phyloP scores from a whole-genome alignment of 2,329 filamentous ascomycete species.

The Colletotrichum cordylinicola region DNA sequence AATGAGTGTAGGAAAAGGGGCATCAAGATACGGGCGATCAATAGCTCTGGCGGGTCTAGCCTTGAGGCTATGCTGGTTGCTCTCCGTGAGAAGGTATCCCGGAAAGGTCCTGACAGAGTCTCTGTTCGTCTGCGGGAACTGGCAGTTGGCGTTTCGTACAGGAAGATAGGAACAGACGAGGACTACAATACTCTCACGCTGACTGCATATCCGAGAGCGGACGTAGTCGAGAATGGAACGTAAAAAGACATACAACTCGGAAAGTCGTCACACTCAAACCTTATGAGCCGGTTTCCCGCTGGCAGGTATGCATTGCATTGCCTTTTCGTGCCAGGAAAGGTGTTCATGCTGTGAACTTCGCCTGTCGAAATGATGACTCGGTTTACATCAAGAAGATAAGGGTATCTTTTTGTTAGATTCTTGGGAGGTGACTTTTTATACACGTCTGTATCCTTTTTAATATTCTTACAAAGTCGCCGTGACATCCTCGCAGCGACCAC shows the following conservation, averaged over 20 bases:
- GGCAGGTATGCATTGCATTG: not conserved
- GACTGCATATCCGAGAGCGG: not conserved
- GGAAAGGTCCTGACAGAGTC: not conserved
- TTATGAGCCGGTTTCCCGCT: not conserved
- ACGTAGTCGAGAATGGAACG: not conserved
- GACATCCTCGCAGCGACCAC: constrained; percentile 74
- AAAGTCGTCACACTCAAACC: not conserved
- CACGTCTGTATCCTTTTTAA: not conserved
- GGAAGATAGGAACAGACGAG: not conserved
- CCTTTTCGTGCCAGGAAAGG: not conserved
- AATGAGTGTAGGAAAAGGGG: not conserved
- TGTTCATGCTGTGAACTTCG: not conserved
- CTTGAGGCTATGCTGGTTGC: not conserved
- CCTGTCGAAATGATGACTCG: not conserved
- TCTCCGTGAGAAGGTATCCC: not conserved
- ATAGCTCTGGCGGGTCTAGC: not conserved
- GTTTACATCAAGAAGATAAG: not conserved
- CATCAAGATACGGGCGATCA: not conserved
- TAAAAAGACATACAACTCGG: not conserved
- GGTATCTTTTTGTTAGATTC: not conserved
- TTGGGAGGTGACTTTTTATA: not conserved
- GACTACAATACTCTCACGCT: not conserved
- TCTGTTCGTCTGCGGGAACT: not conserved
- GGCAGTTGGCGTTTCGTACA: not conserved
- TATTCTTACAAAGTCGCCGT: constrained; percentile 40